Percentiles rank a stretch among this genome's conserved stretches.
Evolutionary conservation across 345 rosid genomes (phyloP).

Genomic region (Brassica juncea): DNA sequence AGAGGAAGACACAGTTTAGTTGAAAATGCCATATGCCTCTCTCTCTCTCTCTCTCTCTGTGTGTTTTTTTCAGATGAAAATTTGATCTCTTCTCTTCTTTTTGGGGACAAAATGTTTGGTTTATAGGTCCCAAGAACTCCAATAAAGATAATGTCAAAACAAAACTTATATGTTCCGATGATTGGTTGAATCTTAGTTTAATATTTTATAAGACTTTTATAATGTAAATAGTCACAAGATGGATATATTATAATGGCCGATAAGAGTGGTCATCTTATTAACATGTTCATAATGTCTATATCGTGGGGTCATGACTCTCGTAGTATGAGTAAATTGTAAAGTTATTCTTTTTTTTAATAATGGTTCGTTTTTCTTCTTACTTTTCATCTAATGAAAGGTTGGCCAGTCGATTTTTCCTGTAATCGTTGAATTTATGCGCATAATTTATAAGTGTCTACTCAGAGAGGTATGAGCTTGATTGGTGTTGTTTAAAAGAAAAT

Average conservation of each 20-base stretch:
- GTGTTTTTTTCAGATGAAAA: conserved; percentile 7
- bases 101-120: conserved; percentile 29
- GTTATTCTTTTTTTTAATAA: not conserved
- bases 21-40: conserved; percentile 41
- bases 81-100: conserved; percentile 40
- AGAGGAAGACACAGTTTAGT: conserved; percentile 43
- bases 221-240: conserved; percentile 22
- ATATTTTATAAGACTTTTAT: not conserved
- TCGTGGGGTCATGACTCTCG: conserved; percentile 28
- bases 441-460: conserved; percentile 10
- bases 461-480: not conserved
- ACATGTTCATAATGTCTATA: conserved; percentile 24
- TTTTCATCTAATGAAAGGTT: not conserved
- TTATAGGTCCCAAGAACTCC: conserved; percentile 25
- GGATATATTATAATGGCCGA: conserved; percentile 24
- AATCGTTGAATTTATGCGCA: conserved; percentile 15
- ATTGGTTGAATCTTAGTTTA: conserved; percentile 32
- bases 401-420: conserved; percentile 16
- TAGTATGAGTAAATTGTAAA: not conserved
- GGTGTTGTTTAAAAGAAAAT: too few relatives aligned
- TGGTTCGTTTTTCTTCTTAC: conserved; percentile 5
- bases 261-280: conserved; percentile 6
- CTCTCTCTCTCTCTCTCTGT: not conserved
- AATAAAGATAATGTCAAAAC: not conserved
- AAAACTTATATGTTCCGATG: conserved; percentile 3